Percentiles rank a stretch among this genome's conserved stretches.
These are phyloP conservation scores for Rhodotorula taiwanensis DNA, from an alignment of 768 basidiomycete genomes.

Conservation along the genomic window DNA sequence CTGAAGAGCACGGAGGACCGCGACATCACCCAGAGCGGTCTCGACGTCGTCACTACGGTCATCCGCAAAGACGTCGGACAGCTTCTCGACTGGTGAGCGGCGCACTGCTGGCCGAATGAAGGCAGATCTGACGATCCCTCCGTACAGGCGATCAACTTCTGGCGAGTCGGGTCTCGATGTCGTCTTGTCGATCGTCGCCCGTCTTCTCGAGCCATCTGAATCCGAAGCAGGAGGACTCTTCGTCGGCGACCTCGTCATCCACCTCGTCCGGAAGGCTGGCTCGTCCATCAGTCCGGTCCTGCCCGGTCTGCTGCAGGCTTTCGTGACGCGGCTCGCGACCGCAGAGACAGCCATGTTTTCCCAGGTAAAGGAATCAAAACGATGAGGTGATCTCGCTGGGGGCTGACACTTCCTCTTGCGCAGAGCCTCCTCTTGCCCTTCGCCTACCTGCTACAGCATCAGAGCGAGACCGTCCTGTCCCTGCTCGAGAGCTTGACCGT, in stretches of 20 bases:
- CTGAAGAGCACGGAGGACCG: conserved; percentile 70
- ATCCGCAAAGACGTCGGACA: conserved; percentile 82
- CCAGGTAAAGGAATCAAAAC: conserved; percentile 54
- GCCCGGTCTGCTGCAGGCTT: conserved; percentile 75
- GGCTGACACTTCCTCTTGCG: not conserved
- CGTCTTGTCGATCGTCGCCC: conserved; percentile 67
- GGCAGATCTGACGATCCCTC: not conserved
- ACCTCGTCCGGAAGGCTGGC: conserved; percentile 76
- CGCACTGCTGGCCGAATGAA: not conserved
- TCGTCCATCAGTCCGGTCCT: conserved; percentile 73
- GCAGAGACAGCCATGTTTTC: conserved; percentile 87
- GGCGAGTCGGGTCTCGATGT: conserved; percentile 70
- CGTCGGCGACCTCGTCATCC: conserved; percentile 90
- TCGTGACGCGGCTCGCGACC: conserved; percentile 69
- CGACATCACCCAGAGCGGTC: conserved; percentile 62
- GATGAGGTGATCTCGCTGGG: not conserved
- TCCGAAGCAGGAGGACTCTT: conserved; percentile 89
- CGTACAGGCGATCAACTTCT: conserved; percentile 50
- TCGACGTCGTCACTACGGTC: conserved; percentile 69
- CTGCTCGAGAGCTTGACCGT: conserved; percentile 65
- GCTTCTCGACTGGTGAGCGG: conserved; percentile 60
- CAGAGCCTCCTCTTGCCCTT: conserved; percentile 88
- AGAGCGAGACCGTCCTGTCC: conserved; percentile 68
- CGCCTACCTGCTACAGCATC: conserved; percentile 82
- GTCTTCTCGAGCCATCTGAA: conserved; percentile 62